These are phyloP conservation scores for Zymoseptoria pseudotritici DNA, from an alignment of 2,329 filamentous ascomycete species.

Conservation along the genomic window DNA sequence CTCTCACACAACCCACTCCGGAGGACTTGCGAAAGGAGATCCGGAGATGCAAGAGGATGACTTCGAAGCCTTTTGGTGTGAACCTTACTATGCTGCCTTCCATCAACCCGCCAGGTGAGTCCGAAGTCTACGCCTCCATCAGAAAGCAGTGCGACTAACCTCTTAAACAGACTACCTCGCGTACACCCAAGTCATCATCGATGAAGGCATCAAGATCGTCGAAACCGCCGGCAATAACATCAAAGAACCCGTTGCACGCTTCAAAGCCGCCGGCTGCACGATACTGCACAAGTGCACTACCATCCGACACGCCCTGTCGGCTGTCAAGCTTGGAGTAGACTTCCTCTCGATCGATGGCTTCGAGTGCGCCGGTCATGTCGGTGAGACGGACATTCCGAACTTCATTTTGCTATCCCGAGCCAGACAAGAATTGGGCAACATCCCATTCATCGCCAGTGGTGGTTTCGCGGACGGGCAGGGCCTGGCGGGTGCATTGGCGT, in stretches of 20 bases:
- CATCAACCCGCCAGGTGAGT: conserved; percentile 61
- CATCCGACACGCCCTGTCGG: conserved; percentile 85
- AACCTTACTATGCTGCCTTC: conserved; percentile 90
- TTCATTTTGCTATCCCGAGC: conserved; percentile 79
- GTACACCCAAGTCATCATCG: conserved; percentile 83
- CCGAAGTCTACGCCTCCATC: background rate
- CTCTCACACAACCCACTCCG: conserved; percentile 83
- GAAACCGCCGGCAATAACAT: conserved; percentile 86
- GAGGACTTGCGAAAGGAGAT: conserved; percentile 91
- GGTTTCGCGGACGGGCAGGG: conserved; percentile 92
- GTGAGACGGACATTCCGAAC: conserved; percentile 78
- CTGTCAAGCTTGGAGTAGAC: conserved; percentile 87
- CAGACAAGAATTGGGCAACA: conserved; percentile 69
- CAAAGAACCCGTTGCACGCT: conserved; percentile 75
- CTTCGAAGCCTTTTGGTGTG: conserved; percentile 72
- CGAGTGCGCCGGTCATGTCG: conserved; percentile 85
- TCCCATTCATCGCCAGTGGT: conserved; percentile 88
- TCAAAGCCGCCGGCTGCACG: conserved; percentile 69
- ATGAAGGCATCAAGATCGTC: conserved; percentile 82
- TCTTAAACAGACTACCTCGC: conserved; percentile 61
- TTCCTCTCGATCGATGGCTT: conserved; percentile 95
- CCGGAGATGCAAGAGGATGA: conserved; percentile 70
- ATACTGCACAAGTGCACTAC: conserved; percentile 96
- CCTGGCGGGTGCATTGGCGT: conserved; percentile 75
- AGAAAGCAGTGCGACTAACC: background rate